phyloP scores from a whole-genome alignment of 192 early-diverging fungal species.

The Haplosporangium gracile region DNA sequence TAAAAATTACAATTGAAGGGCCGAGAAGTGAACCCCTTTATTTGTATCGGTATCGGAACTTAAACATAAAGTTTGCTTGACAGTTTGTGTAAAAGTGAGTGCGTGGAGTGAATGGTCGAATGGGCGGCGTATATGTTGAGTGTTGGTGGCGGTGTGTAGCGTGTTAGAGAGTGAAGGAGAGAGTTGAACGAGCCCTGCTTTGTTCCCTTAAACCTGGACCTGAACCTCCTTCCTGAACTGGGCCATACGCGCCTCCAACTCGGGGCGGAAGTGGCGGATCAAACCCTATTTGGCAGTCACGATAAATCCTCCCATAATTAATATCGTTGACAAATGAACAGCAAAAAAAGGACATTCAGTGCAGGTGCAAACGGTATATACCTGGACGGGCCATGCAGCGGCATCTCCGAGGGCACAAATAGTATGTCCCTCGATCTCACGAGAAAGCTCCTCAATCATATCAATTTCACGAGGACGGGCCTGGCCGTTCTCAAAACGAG shows the following conservation, averaged over 20 bases:
- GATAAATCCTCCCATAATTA: not conserved
- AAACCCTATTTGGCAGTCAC: slow-evolving; percentile 47
- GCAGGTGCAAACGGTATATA: not conserved
- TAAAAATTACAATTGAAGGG: not conserved
- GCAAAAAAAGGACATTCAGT: too few relatives aligned
- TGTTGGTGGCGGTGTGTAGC: too few relatives aligned
- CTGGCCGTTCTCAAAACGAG: slow-evolving; percentile 90
- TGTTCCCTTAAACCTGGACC: slow-evolving; percentile 10
- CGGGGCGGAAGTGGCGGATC: slow-evolving; percentile 93
- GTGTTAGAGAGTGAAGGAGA: too few relatives aligned
- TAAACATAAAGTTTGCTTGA: not conserved
- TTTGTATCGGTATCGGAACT: not conserved
- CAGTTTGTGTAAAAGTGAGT: not conserved
- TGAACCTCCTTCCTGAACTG: slow-evolving; percentile 44
- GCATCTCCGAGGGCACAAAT: slow-evolving; percentile 99
- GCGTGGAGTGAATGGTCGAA: not conserved
- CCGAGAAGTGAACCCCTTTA: not conserved
- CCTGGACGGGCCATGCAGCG: slow-evolving; percentile 95
- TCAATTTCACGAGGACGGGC: slow-evolving; percentile 91
- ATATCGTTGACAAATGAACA: not conserved
- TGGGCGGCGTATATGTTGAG: not conserved
- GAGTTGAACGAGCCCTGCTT: too few relatives aligned
- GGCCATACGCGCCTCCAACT: slow-evolving; percentile 77
- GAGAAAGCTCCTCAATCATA: slow-evolving; percentile 93
- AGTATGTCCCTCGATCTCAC: slow-evolving; percentile 99